Conservation (phyloP, 2,329 filamentous ascomycete genomes). For the Phyllosticta paracitricarpa region DNA sequence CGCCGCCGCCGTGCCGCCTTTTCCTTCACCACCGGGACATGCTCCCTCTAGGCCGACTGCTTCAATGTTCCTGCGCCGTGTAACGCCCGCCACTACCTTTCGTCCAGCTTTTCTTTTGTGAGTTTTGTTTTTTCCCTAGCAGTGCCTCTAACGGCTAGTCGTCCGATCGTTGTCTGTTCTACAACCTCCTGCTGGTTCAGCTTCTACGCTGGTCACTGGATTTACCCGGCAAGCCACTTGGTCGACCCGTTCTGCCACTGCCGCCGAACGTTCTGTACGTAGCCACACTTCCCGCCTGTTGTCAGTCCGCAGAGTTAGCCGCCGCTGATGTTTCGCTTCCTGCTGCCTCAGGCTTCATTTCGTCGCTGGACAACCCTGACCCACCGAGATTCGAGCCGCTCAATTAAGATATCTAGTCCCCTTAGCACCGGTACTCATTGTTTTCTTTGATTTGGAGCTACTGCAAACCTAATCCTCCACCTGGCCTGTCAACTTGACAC, state of each 20-base stretch:
- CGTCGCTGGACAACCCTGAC: constrained; percentile 19
- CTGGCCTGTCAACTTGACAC: constrained; percentile 10
- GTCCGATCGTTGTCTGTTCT: constrained; percentile 17
- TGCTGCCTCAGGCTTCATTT: constrained; percentile 22
- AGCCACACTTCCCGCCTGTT: constrained; percentile 21
- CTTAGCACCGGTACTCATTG: constrained; percentile 1
- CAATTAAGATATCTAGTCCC: constrained; percentile 21
- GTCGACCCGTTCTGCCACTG: constrained; percentile 27
- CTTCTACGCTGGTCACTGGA: constrained; percentile 17
- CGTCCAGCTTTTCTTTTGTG: constrained; percentile 24
- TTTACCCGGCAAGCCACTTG: constrained; percentile 32
- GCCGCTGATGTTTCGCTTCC: constrained; percentile 20
- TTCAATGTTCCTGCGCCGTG: constrained; percentile 6
- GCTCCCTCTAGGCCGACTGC: background rate
- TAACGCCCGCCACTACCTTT: constrained; percentile 22
- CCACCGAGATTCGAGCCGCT: constrained; percentile 10
- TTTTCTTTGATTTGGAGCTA: constrained; percentile 3
- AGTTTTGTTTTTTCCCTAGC: constrained; percentile 30
- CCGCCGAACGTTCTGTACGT: constrained; percentile 25
- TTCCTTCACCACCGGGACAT: background rate
- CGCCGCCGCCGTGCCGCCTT: background rate
- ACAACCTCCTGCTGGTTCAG: background rate
- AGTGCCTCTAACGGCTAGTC: constrained; percentile 21
- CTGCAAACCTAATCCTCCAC: constrained; percentile 8
- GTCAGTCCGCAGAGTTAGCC: constrained; percentile 15